phyloP scores from a whole-genome alignment of 345 rosid genomes.

The Clarkia xantiana region DNA sequence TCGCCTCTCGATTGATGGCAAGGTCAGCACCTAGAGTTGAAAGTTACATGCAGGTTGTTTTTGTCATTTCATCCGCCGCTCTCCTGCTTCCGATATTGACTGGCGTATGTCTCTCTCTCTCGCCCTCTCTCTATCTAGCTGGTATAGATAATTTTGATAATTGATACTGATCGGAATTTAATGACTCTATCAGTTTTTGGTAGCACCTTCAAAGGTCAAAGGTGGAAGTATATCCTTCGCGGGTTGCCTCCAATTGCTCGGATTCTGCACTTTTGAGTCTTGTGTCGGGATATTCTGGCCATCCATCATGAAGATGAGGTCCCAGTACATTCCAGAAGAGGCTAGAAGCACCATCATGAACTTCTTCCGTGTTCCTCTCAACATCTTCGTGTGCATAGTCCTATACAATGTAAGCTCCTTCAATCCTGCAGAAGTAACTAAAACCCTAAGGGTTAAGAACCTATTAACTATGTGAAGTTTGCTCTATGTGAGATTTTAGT shows the following conservation, averaged over 20 bases:
- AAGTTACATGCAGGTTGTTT: constrained; percentile 90
- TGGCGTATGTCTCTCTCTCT: constrained; percentile 30
- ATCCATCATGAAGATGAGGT: constrained; percentile 98
- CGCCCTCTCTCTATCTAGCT: background rate
- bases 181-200: constrained; percentile 40
- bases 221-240: constrained; percentile 63
- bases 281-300: constrained; percentile 98
- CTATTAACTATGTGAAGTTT: no score
- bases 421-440: background rate
- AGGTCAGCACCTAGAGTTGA: constrained; percentile 59
- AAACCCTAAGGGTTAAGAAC: no score
- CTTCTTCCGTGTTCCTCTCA: constrained; percentile 92
- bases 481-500: no score
- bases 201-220: constrained; percentile 51
- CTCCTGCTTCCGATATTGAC: constrained; percentile 71
- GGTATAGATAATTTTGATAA: background rate
- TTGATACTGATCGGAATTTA: constrained; percentile 1
- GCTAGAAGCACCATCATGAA: constrained; percentile 99
- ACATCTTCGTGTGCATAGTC: constrained; percentile 76
- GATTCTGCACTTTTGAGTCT: constrained; percentile 83
- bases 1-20: constrained; percentile 82
- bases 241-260: constrained; percentile 63
- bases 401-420: constrained; percentile 62
- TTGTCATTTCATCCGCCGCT: constrained; percentile 49
- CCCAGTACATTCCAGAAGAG: constrained; percentile 96